Conservation (phyloP, 768 basidiomycete species). For the Suillus paluster region DNA sequence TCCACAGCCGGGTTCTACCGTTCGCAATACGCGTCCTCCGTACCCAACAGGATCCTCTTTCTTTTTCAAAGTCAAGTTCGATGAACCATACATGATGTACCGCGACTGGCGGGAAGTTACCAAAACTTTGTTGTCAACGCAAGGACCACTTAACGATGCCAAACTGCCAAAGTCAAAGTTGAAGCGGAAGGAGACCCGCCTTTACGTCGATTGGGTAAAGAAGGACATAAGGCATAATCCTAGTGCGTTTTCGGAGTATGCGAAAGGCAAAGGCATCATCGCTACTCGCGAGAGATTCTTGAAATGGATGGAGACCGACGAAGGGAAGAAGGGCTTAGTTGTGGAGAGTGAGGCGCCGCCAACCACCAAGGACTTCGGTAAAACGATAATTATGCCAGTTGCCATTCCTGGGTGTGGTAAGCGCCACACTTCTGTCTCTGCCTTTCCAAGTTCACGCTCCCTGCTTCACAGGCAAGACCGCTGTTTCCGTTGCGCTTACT, state of each 20-base stretch:
- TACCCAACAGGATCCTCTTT: constrained; percentile 83
- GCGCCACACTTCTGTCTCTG: constrained; percentile 29
- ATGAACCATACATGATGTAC: constrained; percentile 99
- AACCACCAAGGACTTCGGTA: constrained; percentile 47
- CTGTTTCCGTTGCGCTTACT: constrained; percentile 76
- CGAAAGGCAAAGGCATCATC: constrained; percentile 84
- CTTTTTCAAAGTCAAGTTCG: constrained; percentile 99
- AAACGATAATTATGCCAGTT: constrained; percentile 86
- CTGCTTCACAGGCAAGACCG: constrained; percentile 74
- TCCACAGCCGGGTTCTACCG: constrained; percentile 39
- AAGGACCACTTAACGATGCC: constrained; percentile 34
- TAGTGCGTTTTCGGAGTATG: constrained; percentile 61
- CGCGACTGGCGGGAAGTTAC: constrained; percentile 97
- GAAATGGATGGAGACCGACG: constrained; percentile 59
- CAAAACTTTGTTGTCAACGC: constrained; percentile 61
- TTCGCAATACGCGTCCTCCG: constrained; percentile 50
- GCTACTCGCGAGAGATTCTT: constrained; percentile 80
- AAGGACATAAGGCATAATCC: constrained; percentile 70
- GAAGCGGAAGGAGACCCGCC: constrained; percentile 73
- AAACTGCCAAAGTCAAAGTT: constrained; percentile 68
- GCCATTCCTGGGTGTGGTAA: constrained; percentile 93
- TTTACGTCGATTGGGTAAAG: constrained; percentile 86
- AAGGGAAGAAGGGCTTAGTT: constrained; percentile 44
- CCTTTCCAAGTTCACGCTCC: background rate
- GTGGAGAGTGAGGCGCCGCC: constrained; percentile 24